These are phyloP conservation scores for Hypoxylon fragiforme DNA, from an alignment of 495 filamentous ascomycete species.

Conservation along the genomic window DNA sequence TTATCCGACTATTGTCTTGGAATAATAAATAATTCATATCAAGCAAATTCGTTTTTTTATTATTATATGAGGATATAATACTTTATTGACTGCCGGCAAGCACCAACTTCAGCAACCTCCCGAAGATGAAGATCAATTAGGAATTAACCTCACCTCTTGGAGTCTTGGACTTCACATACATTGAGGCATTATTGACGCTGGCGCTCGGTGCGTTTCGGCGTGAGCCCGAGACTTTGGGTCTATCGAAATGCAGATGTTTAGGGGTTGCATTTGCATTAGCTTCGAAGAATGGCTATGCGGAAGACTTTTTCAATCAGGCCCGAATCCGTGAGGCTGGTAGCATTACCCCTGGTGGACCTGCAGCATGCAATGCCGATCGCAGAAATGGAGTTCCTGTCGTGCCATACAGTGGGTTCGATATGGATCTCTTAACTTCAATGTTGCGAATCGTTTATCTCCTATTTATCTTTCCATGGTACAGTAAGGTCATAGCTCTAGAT, in stretches of 20 bases:
- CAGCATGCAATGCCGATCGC: constrained; percentile 21
- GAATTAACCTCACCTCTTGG: too few relatives aligned
- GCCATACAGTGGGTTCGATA: neutral
- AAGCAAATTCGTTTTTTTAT: too few relatives aligned
- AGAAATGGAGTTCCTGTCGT: constrained; percentile 3
- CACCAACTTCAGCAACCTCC: neutral
- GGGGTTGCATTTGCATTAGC: constrained; percentile 12
- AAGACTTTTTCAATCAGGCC: constrained; percentile 7
- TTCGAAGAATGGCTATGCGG: too few relatives aligned
- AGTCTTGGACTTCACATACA: too few relatives aligned
- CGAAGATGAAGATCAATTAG: too few relatives aligned
- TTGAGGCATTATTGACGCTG: neutral
- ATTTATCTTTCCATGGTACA: too few relatives aligned
- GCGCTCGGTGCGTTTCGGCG: constrained; percentile 6
- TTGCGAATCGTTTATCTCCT: too few relatives aligned
- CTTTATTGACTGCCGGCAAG: constrained; percentile 7
- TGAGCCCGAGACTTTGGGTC: constrained; percentile 24
- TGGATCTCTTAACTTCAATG: too few relatives aligned
- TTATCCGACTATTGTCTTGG: constrained; percentile 23
- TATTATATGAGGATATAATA: too few relatives aligned
- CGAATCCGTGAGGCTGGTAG: constrained; percentile 13
- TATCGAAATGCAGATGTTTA: constrained; percentile 21
- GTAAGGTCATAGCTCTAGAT: neutral
- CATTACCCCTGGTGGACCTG: constrained; percentile 8
- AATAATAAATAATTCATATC: constrained; percentile 31